Evolutionary conservation across 176 grass and related monocot species (phyloP), one percentile per base, ranked within the genome.

Genomic region (Carex littledalei): DNA sequence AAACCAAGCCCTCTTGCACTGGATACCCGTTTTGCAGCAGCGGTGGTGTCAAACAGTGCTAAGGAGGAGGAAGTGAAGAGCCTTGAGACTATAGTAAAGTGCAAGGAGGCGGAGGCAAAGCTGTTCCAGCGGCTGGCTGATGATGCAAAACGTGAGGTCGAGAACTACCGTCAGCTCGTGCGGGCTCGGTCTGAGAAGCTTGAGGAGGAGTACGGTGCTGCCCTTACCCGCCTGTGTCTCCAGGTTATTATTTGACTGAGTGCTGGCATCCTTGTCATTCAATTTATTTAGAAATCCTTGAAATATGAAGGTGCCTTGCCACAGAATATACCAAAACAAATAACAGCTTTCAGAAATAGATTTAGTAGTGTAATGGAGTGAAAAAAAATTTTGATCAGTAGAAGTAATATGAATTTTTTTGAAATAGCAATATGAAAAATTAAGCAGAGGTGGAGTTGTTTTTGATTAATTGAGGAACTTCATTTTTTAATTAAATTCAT

Each of bases 41-140:
- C 88, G 26, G 50, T 55, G 45, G 73, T 78, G 74, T 78, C 74
- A 31, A 78, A 50, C 14, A 81, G 79, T 63, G 86, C 89, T 7
- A 98, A 94, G 85, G 95, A 95, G 0, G 97, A 94, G 12, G 91
- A 95, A 24, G 88, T 87, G 52, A 91, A 92, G 55, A 99, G 91
- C 85, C 81, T 99, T 2, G 97, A 99, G 74, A 99, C 97, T n/a
- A 92, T 99, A 20, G 97, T 99, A 41, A 99, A 99, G 84, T 99
- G 89, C 91, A 99, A 99, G 86, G 97, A 99, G 86, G 97, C 91
- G 9, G 97, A 99, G 75, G 90, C 97, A n/a, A 95, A 95, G 67
- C 93, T 99, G 21, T 99, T 94, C 88, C 93, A 94, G 91, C 91
- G 91, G 68, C 78, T 99, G 20, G 97, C 97, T 5, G 91, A 99